Conservation (phyloP, 83 land plant species). For the Picea abies region DNA sequence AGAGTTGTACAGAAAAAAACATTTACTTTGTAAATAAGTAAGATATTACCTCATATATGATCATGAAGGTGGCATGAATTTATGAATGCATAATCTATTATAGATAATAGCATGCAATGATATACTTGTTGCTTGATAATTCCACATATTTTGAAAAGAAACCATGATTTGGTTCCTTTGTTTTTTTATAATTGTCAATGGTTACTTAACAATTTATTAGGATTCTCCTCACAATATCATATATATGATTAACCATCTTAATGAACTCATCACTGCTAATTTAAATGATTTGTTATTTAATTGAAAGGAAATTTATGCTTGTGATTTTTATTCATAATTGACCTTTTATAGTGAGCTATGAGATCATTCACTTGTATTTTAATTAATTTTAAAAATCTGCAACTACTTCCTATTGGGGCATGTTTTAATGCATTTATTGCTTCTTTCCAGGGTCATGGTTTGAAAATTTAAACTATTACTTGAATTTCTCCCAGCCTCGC, state of each 20-base stretch:
- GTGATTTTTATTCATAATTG: background rate
- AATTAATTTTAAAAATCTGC: background rate
- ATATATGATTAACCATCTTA: background rate
- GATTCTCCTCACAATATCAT: no score
- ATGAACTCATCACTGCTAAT: constrained; percentile 32
- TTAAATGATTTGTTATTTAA: background rate
- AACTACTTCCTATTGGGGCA: background rate
- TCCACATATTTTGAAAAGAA: no score
- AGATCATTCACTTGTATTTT: background rate
- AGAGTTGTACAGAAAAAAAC: background rate
- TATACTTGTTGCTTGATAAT: no score
- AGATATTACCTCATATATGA: background rate
- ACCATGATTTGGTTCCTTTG: no score
- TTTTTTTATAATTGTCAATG: no score
- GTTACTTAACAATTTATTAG: no score
- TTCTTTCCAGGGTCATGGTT: constrained; percentile 30
- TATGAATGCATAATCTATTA: background rate
- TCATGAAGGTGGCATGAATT: background rate
- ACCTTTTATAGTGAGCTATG: background rate
- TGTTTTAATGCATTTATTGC: background rate
- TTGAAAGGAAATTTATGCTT: background rate
- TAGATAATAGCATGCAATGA: no score
- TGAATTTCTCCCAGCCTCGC: constrained; percentile 81
- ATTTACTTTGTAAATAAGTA: background rate
- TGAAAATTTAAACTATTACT: constrained; percentile 47